Percentiles rank a stretch among this genome's conserved stretches.
Conservation (phyloP, 106 monocot species). For the Dioscorea alata region DNA sequence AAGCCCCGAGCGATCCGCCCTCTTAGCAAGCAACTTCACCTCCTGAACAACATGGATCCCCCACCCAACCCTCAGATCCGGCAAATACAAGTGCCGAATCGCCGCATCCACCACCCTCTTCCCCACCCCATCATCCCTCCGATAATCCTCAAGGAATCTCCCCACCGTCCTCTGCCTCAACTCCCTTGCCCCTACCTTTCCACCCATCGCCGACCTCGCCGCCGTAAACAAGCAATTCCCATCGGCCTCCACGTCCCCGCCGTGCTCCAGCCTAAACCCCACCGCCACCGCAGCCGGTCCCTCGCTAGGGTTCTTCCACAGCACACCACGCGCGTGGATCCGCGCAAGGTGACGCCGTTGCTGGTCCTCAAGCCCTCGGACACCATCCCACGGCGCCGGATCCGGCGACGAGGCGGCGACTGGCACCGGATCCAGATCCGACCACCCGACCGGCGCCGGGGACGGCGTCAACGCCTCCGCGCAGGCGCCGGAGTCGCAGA, state of each 20-base stretch:
- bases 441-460: not conserved
- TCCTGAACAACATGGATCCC: slow-evolving; percentile 74
- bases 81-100: slow-evolving; percentile 56
- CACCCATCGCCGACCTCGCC: slow-evolving; percentile 37
- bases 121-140: slow-evolving; percentile 3
- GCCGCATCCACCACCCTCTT: slow-evolving; percentile 26
- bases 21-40: slow-evolving; percentile 58
- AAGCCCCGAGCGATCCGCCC: slow-evolving; percentile 35
- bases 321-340: slow-evolving; percentile 42
- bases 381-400: slow-evolving; percentile 26
- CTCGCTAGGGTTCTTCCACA: slow-evolving; percentile 32
- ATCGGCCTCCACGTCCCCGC: slow-evolving; percentile 64
- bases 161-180: slow-evolving; percentile 44
- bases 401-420: too few species aligned
- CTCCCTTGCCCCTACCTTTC: slow-evolving; percentile 30
- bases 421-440: not conserved
- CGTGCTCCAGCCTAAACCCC: slow-evolving; percentile 47
- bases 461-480: slow-evolving; percentile 11
- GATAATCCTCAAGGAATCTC: slow-evolving; percentile 48
- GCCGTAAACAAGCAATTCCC: slow-evolving; percentile 77
- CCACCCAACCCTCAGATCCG: slow-evolving; percentile 72
- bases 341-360: slow-evolving; percentile 38
- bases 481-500: too few species aligned
- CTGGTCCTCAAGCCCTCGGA: slow-evolving; percentile 57
- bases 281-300: slow-evolving; percentile 5